Conservation (phyloP, 2,329 filamentous ascomycete genomes). For the Aspergillus udagawae region DNA sequence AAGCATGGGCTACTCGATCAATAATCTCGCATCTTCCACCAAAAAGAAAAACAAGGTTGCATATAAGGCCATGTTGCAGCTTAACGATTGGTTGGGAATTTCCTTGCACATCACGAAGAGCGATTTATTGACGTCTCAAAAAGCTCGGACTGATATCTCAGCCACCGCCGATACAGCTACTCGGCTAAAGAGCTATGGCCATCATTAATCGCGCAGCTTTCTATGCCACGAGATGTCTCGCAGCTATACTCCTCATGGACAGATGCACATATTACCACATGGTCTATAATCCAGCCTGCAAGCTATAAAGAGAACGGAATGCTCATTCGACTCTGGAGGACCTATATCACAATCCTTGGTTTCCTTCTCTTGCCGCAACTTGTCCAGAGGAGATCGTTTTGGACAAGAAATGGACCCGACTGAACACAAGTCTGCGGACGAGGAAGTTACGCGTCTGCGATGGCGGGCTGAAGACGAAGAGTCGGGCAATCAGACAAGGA, state of each 20-base stretch:
- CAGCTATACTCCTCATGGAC: neutral
- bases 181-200: neutral
- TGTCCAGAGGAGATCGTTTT: neutral
- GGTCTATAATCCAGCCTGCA: neutral
- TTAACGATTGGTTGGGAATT: neutral
- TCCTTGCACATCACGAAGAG: neutral
- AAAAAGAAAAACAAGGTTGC: neutral
- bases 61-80: neutral
- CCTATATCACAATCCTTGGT: neutral
- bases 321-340: neutral
- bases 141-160: neutral
- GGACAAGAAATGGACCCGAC: neutral
- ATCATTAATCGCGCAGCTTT: neutral
- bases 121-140: neutral
- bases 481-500: constrained; percentile 1
- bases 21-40: neutral
- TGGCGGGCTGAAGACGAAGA: constrained; percentile 14
- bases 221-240: neutral
- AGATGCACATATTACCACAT: neutral
- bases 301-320: neutral
- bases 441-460: constrained; percentile 5
- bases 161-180: too few relatives aligned
- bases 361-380: neutral
- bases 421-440: neutral
- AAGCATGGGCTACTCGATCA: neutral